Conservation (phyloP, 2,329 filamentous ascomycete genomes). For the Aspergillus sergii region DNA sequence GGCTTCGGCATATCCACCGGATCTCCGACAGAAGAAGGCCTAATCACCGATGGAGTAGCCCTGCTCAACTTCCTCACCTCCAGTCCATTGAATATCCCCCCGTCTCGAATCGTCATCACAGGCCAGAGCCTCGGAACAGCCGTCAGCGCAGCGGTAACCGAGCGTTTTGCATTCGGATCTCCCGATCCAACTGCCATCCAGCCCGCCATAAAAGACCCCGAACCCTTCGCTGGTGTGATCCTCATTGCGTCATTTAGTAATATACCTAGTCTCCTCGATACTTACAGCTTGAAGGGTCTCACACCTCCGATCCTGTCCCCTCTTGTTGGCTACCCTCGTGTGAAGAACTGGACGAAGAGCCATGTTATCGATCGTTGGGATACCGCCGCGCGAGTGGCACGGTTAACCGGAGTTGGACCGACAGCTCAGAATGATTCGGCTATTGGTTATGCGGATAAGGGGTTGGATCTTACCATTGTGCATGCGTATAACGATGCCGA, state of each 20-base stretch:
- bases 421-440: slow-evolving; percentile 49
- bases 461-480: slow-evolving; percentile 69
- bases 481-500: slow-evolving; percentile 82
- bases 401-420: slow-evolving; percentile 37
- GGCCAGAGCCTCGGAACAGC: slow-evolving; percentile 90
- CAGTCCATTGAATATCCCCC: slow-evolving; percentile 64
- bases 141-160: slow-evolving; percentile 72
- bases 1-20: slow-evolving; percentile 83
- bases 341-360: slow-evolving; percentile 63
- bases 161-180: slow-evolving; percentile 63
- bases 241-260: slow-evolving; percentile 79
- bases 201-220: slow-evolving; percentile 45
- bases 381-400: slow-evolving; percentile 65
- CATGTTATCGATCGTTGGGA: slow-evolving; percentile 81
- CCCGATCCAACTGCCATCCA: slow-evolving; percentile 36
- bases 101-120: slow-evolving; percentile 74
- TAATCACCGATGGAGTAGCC: slow-evolving; percentile 77
- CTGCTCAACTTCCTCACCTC: slow-evolving; percentile 66
- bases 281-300: slow-evolving; percentile 76
- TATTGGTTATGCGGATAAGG: slow-evolving; percentile 53
- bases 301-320: slow-evolving; percentile 76
- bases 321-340: slow-evolving; percentile 65
- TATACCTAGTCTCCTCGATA: slow-evolving; percentile 70
- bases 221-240: slow-evolving; percentile 77
- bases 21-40: slow-evolving; percentile 74